A percentile compares a stretch with the other conserved stretches of the same genome.
Evolutionary conservation across 805 yeast genomes (phyloP).

Genomic region (Lipomyces orientalis): DNA sequence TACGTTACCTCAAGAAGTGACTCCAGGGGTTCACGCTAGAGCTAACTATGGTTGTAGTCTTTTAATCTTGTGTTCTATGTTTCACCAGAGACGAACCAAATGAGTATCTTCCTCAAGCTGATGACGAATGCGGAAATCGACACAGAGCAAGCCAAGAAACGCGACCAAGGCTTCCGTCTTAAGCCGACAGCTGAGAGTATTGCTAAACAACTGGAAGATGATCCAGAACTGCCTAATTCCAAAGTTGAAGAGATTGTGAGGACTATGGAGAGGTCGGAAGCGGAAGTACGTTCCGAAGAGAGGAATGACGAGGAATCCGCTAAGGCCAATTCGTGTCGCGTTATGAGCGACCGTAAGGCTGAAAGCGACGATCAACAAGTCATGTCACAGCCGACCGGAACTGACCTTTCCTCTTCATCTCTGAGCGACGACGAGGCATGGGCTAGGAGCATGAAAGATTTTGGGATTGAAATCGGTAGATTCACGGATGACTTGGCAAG

Average conservation of each 20-base stretch:
- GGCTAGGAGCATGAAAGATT: not conserved
- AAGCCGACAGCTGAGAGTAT: constrained; percentile 16
- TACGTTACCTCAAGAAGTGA: not conserved
- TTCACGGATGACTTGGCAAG: not conserved
- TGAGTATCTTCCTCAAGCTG: constrained; percentile 43
- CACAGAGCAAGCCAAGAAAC: constrained; percentile 39
- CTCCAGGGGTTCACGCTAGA: not conserved
- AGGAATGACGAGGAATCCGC: not conserved
- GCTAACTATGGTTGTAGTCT: constrained; percentile 18
- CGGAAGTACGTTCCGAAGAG: not conserved
- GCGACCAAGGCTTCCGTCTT: constrained; percentile 36
- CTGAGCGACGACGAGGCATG: not conserved
- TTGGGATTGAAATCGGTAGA: not conserved
- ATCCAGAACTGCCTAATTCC: not conserved
- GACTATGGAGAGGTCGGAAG: not conserved
- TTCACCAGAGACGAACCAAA: constrained; percentile 32
- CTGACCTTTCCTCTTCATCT: not conserved
- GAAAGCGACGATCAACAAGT: not conserved
- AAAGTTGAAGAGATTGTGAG: not conserved
- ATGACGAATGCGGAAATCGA: constrained; percentile 41
- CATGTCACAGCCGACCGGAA: not conserved
- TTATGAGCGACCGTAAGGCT: not conserved
- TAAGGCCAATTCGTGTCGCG: not conserved
- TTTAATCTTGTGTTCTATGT: constrained; percentile 30
- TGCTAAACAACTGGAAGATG: constrained; percentile 9